These are phyloP conservation scores for Epichloe glyceriae DNA, from an alignment of 2,329 filamentous ascomycete genomes.

Conservation along the genomic window DNA sequence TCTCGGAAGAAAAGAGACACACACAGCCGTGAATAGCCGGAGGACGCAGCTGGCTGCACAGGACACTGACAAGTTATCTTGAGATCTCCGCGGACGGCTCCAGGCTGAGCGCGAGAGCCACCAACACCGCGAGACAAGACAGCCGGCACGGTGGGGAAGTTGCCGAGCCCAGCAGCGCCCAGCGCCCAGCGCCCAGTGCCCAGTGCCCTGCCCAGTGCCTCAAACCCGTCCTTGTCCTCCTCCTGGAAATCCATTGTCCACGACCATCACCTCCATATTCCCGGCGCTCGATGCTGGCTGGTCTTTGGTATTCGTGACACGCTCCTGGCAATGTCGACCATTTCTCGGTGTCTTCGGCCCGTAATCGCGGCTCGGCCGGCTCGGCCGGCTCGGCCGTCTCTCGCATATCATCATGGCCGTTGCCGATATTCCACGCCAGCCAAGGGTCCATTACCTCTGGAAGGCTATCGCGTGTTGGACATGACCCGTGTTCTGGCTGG, in stretches of 20 bases:
- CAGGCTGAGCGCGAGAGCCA: no score
- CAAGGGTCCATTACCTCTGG: conserved; percentile 46
- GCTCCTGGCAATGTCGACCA: conserved; percentile 5
- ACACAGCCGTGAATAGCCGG: no score
- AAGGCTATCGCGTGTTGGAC: conserved; percentile 80
- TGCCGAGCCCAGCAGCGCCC: no score
- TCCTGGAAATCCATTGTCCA: not conserved
- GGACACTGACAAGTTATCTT: no score
- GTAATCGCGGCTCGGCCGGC: not conserved
- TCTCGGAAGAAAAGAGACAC: no score
- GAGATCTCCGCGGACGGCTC: no score
- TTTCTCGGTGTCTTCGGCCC: conserved; percentile 6
- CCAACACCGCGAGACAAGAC: no score
- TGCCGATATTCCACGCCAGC: conserved; percentile 16
- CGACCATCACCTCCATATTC: not conserved
- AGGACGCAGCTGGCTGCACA: not conserved
- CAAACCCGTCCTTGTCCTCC: no score
- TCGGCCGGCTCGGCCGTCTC: not conserved
- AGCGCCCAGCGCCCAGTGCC: no score
- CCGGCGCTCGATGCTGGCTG: not conserved
- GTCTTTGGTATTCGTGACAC: not conserved
- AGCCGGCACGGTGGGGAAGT: no score
- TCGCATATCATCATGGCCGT: conserved; percentile 5
- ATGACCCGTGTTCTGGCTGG: conserved; percentile 95
- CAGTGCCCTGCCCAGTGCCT: no score